phyloP scores from a whole-genome alignment of 1,284 basidiomycete species.

The Pyrrhoderma lamaoense region DNA sequence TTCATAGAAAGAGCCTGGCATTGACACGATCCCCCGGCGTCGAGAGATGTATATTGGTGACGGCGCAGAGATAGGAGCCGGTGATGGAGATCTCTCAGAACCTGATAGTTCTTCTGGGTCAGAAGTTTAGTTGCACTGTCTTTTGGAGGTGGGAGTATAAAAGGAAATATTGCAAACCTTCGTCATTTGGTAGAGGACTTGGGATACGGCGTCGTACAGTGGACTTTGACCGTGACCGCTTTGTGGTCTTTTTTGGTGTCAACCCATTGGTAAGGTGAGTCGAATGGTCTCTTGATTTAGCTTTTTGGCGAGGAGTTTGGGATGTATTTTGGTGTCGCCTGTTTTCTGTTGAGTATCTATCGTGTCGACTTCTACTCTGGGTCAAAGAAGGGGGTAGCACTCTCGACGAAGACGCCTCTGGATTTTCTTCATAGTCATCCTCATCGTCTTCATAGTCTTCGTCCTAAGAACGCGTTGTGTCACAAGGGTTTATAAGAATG shows the following conservation, averaged over 20 bases:
- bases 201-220: too few species aligned
- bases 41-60: slow-evolving; percentile 24
- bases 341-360: too few species aligned
- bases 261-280: too few species aligned
- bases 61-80: slow-evolving; percentile 13
- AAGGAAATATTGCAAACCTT: too few species aligned
- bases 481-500: slow-evolving; percentile 4
- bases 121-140: slow-evolving; percentile 18
- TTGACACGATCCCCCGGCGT: slow-evolving; percentile 46
- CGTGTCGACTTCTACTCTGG: too few species aligned
- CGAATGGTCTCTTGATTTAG: too few species aligned
- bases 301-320: too few species aligned
- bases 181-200: too few species aligned
- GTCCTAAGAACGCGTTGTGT: slow-evolving; percentile 13
- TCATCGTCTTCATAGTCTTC: slow-evolving; percentile 12
- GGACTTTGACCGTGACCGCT: too few species aligned
- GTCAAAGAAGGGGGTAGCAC: background rate
- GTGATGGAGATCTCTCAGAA: slow-evolving; percentile 29
- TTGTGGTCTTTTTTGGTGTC: too few species aligned
- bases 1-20: slow-evolving; percentile 74
- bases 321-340: too few species aligned
- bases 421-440: slow-evolving; percentile 5
- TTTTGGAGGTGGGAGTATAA: too few species aligned
- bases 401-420: background rate
- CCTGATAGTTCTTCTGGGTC: slow-evolving; percentile 20